Conservation (phyloP, 169 alveolate genomes). For the Plasmodium adleri region DNA sequence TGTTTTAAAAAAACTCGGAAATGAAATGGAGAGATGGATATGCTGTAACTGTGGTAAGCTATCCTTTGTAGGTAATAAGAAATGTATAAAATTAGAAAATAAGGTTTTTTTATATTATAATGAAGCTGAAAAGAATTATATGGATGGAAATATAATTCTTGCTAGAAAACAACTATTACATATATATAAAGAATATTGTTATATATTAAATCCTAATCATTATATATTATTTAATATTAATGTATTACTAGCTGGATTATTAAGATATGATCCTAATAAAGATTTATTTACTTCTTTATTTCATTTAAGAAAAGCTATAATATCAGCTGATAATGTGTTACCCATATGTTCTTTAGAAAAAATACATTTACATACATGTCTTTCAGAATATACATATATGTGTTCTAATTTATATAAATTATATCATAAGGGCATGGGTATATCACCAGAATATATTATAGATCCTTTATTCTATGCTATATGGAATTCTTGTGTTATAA, state of each 20-base stretch:
- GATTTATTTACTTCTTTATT: conserved; percentile 80
- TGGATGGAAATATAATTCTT: conserved; percentile 80
- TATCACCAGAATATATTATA: conserved; percentile 59
- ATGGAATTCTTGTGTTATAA: conserved; percentile 85
- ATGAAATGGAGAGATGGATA: conserved; percentile 80
- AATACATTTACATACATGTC: conserved; percentile 85
- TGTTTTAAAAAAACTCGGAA: conserved; percentile 27
- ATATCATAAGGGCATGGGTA: conserved; percentile 54
- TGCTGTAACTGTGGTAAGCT: conserved; percentile 85
- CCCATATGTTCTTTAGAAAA: conserved; percentile 89
- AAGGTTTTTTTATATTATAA: conserved; percentile 75
- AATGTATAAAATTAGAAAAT: conserved; percentile 78
- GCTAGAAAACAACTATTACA: conserved; percentile 83
- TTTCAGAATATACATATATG: conserved; percentile 87
- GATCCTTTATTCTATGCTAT: conserved; percentile 82
- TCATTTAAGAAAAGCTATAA: conserved; percentile 83
- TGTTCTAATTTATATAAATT: conserved; percentile 70
- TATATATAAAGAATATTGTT: conserved; percentile 83
- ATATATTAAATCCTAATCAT: conserved; percentile 89
- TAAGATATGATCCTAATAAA: conserved; percentile 82
- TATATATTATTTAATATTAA: conserved; percentile 87
- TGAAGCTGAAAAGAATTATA: conserved; percentile 81
- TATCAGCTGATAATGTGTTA: conserved; percentile 89
- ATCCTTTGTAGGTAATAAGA: conserved; percentile 50
- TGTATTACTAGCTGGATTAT: conserved; percentile 89